These are phyloP conservation scores for Vitis rotundifolia DNA, from an alignment of 164 flowering plant genomes.

Conservation along the genomic window DNA sequence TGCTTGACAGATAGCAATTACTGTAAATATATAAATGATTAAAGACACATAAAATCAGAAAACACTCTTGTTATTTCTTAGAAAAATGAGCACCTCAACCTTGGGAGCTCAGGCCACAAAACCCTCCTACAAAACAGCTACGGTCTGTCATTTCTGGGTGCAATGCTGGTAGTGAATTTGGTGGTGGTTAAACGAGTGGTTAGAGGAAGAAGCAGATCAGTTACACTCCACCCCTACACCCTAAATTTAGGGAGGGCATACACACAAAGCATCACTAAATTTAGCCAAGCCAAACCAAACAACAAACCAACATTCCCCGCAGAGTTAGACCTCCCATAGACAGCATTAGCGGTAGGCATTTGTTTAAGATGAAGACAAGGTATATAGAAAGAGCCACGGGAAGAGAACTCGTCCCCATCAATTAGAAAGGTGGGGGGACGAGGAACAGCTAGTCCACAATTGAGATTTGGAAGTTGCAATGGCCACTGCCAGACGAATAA, in stretches of 20 bases:
- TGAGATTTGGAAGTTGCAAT: background rate
- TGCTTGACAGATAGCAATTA: no score
- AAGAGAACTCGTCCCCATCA: no score
- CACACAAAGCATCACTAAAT: conserved; percentile 8
- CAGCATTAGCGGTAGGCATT: background rate
- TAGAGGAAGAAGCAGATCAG: background rate
- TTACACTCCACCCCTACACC: background rate
- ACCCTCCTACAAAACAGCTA: background rate
- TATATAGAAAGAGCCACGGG: background rate
- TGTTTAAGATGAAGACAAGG: conserved; percentile 7
- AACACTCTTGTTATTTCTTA: no score
- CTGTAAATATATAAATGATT: no score
- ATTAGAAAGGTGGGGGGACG: no score
- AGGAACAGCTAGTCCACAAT: no score
- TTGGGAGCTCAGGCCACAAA: background rate
- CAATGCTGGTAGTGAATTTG: conserved; percentile 2
- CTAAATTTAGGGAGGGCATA: background rate
- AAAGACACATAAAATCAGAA: no score
- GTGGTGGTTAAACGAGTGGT: background rate
- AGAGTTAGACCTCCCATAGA: background rate
- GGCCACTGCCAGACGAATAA: background rate
- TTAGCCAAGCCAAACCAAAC: conserved; percentile 1
- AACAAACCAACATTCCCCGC: background rate
- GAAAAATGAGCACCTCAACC: no score
- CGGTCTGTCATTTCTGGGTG: background rate